Conservation (phyloP, 495 filamentous ascomycete genomes). For the Talaromyces wortmannii region DNA sequence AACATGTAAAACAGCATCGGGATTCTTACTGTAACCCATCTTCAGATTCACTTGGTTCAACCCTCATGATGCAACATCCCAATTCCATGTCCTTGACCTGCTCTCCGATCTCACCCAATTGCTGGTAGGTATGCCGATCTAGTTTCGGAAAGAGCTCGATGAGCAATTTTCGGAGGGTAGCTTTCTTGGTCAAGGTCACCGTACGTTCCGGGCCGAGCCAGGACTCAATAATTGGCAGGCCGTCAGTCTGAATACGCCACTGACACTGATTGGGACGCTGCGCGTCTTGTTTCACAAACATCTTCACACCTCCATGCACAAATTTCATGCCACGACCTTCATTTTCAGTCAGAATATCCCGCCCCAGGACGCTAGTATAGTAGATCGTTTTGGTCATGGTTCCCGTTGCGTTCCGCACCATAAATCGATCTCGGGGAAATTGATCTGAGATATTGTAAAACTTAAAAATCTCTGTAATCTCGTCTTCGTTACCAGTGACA, state of each 20-base stretch:
- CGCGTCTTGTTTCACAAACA: slow-evolving; percentile 96
- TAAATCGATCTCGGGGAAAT: slow-evolving; percentile 86
- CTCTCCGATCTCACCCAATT: slow-evolving; percentile 81
- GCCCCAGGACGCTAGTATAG: slow-evolving; percentile 81
- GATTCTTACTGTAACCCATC: slow-evolving; percentile 57
- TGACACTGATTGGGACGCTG: slow-evolving; percentile 76
- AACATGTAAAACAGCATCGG: not conserved
- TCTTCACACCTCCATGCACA: slow-evolving; percentile 93
- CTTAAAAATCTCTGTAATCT: slow-evolving; percentile 62
- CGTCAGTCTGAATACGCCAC: slow-evolving; percentile 94
- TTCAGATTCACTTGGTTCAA: slow-evolving; percentile 63
- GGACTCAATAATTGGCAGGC: slow-evolving; percentile 76
- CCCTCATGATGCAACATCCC: slow-evolving; percentile 84
- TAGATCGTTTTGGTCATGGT: slow-evolving; percentile 84
- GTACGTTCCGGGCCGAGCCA: slow-evolving; percentile 76
- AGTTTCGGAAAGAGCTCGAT: slow-evolving; percentile 96
- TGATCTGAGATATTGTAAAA: slow-evolving; percentile 78
- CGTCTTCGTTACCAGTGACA: slow-evolving; percentile 61
- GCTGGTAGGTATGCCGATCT: slow-evolving; percentile 54
- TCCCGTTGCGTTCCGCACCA: slow-evolving; percentile 87
- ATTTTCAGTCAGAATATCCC: slow-evolving; percentile 74
- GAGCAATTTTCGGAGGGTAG: slow-evolving; percentile 71
- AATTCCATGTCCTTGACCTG: slow-evolving; percentile 71
- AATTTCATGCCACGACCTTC: slow-evolving; percentile 89
- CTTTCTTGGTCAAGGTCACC: slow-evolving; percentile 64